Evolutionary conservation across 345 rosid genomes (phyloP).

Genomic region (Camelina hispida): DNA sequence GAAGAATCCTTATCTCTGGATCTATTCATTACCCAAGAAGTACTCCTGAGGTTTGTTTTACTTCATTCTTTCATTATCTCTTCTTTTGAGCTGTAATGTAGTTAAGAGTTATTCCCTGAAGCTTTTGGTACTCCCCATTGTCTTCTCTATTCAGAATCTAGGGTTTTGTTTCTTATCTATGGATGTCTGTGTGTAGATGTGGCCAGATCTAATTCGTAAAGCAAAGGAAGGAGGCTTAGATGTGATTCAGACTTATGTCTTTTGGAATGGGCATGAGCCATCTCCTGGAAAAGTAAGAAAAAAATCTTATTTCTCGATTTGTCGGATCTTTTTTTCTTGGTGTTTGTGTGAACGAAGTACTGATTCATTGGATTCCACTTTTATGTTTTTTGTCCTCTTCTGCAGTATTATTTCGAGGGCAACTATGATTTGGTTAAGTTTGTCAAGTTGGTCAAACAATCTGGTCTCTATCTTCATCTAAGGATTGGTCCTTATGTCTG

Average conservation of each 20-base stretch:
- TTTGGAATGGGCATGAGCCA: conserved; percentile 99
- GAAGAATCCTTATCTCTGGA: conserved; percentile 95
- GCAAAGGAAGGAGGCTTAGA: conserved; percentile 97
- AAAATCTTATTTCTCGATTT: conserved; percentile 11
- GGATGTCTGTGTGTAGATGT: conserved; percentile 69
- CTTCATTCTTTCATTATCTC: background rate
- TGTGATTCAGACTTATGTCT: conserved; percentile 98
- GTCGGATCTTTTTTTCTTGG: conserved; percentile 3
- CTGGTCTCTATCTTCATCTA: conserved; percentile 92
- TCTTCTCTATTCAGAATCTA: background rate
- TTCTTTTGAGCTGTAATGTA: conserved; percentile 19
- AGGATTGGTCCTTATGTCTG: conserved; percentile 99
- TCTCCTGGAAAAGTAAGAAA: conserved; percentile 77
- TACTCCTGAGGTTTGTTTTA: conserved; percentile 73
- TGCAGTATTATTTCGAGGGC: conserved; percentile 84
- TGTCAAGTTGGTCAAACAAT: conserved; percentile 76
- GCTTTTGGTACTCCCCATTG: conserved; percentile 11
- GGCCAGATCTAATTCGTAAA: conserved; percentile 98
- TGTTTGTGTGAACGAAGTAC: conserved; percentile 24
- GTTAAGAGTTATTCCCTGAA: background rate
- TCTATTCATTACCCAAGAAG: conserved; percentile 99
- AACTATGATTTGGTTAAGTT: conserved; percentile 93
- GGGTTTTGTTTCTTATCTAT: conserved; percentile 19
- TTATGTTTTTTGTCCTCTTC: conserved; percentile 35
- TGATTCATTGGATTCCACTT: conserved; percentile 39